Percentiles rank a stretch among this genome's conserved stretches.
Conservation (phyloP, 805 yeast genomes). For the Candida piceae region DNA sequence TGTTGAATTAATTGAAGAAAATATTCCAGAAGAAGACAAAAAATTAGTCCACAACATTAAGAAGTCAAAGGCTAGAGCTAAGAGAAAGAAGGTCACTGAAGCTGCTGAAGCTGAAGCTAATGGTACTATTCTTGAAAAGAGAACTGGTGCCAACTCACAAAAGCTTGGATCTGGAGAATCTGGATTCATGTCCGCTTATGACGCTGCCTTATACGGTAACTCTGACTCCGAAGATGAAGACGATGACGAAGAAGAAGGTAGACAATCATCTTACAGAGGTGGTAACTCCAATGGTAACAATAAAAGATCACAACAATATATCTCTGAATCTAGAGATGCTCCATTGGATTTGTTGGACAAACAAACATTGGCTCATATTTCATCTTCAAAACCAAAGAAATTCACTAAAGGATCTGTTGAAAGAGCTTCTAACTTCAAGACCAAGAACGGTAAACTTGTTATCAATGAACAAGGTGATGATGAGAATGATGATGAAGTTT, state of each 20-base stretch:
- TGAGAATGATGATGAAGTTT: constrained; percentile 44
- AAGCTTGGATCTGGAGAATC: constrained; percentile 18
- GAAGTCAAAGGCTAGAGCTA: constrained; percentile 79
- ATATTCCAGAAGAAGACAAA: constrained; percentile 86
- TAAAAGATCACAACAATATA: constrained; percentile 50
- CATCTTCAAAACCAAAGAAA: constrained; percentile 78
- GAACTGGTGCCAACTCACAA: constrained; percentile 14
- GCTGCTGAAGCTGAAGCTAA: constrained; percentile 9
- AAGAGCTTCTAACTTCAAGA: constrained; percentile 40
- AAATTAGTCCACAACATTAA: constrained; percentile 81
- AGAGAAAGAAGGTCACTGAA: constrained; percentile 52
- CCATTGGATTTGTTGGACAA: constrained; percentile 90
- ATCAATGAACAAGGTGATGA: constrained; percentile 48
- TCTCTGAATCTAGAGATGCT: constrained; percentile 63
- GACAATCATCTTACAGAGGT: constrained; percentile 1
- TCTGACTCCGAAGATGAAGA: constrained; percentile 49
- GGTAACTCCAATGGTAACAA: constrained; percentile 16
- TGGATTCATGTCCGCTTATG: constrained; percentile 78
- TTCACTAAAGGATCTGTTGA: constrained; percentile 38
- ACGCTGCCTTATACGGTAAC: constrained; percentile 74
- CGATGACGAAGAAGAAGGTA: constrained; percentile 23
- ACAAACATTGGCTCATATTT: constrained; percentile 78
- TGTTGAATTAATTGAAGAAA: constrained; percentile 70
- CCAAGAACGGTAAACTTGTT: constrained; percentile 63
- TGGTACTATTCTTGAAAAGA: not conserved